Conservation (phyloP, 139 green algal genomes). For the Chloropicon primus region DNA sequence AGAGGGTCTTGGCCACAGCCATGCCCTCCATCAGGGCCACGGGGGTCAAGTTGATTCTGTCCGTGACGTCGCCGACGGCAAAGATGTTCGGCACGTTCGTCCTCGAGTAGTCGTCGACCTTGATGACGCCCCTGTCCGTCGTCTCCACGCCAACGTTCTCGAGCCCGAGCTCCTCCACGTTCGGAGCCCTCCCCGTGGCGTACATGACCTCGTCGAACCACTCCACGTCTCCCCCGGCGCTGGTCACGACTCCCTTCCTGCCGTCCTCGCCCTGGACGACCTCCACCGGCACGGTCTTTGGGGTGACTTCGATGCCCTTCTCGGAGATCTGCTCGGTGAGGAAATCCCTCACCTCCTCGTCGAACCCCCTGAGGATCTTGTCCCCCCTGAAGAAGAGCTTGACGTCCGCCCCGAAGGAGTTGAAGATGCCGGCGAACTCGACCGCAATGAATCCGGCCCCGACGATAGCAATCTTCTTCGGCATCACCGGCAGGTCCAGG, state of each 20-base stretch:
- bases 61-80: slow-evolving; percentile 88
- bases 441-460: slow-evolving; percentile 1
- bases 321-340: slow-evolving; percentile 18
- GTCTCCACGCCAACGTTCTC: slow-evolving; percentile 34
- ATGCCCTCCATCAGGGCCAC: slow-evolving; percentile 58
- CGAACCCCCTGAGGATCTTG: slow-evolving; percentile 25
- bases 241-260: not conserved
- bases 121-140: slow-evolving; percentile 11
- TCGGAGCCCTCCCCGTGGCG: slow-evolving; percentile 70
- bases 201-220: slow-evolving; percentile 63
- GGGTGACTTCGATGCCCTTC: slow-evolving; percentile 24
- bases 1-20: slow-evolving; percentile 76
- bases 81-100: slow-evolving; percentile 76
- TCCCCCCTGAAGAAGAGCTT: slow-evolving; percentile 55
- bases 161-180: slow-evolving; percentile 45
- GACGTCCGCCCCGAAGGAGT: slow-evolving; percentile 1
- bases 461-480: slow-evolving; percentile 11
- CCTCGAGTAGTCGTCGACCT: slow-evolving; percentile 74
- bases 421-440: slow-evolving; percentile 4
- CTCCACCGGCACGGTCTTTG: not conserved
- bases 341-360: slow-evolving; percentile 35
- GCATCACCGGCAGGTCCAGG: not conserved
- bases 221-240: slow-evolving; percentile 1
- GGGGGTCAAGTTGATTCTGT: slow-evolving; percentile 86
- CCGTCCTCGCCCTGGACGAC: slow-evolving; percentile 3